These are phyloP conservation scores for Trichoderma virens DNA, from an alignment of 495 filamentous ascomycete species.

Conservation along the genomic window DNA sequence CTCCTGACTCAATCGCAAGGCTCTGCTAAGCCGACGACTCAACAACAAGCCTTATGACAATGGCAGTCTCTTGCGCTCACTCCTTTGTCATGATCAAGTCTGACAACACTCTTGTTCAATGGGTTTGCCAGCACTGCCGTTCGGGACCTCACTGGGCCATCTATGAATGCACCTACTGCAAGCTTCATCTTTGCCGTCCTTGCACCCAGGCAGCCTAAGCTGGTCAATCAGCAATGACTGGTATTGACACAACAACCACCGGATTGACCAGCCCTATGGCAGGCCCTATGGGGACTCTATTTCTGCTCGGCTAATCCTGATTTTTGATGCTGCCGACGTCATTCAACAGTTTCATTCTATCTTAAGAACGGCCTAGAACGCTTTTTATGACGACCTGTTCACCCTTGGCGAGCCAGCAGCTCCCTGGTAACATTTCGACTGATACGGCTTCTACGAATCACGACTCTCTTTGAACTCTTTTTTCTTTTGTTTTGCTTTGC, in stretches of 20 bases:
- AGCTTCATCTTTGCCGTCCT: conserved; percentile 62
- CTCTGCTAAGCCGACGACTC: background rate
- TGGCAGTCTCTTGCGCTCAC: conserved; percentile 58
- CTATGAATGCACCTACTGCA: conserved; percentile 71
- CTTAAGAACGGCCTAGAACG: background rate
- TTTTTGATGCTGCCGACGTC: background rate
- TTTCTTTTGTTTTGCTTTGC: background rate
- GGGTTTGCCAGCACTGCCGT: conserved; percentile 71
- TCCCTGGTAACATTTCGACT: background rate
- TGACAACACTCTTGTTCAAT: conserved; percentile 64
- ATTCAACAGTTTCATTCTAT: no score
- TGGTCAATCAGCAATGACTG: background rate
- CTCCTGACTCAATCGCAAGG: background rate
- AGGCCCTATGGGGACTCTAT: background rate
- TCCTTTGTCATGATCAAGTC: conserved; percentile 71
- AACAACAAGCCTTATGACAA: background rate
- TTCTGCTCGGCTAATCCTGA: background rate
- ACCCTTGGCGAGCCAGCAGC: background rate
- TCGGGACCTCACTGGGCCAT: conserved; percentile 77
- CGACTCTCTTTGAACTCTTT: background rate
- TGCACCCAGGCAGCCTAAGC: conserved; percentile 53
- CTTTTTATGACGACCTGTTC: background rate
- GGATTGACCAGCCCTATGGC: background rate
- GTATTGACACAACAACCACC: background rate
- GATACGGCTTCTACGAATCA: background rate